Evolutionary conservation across 768 basidiomycete species (phyloP), one percentile per base, ranked within the genome.

Genomic region (Obba rivulosa): DNA sequence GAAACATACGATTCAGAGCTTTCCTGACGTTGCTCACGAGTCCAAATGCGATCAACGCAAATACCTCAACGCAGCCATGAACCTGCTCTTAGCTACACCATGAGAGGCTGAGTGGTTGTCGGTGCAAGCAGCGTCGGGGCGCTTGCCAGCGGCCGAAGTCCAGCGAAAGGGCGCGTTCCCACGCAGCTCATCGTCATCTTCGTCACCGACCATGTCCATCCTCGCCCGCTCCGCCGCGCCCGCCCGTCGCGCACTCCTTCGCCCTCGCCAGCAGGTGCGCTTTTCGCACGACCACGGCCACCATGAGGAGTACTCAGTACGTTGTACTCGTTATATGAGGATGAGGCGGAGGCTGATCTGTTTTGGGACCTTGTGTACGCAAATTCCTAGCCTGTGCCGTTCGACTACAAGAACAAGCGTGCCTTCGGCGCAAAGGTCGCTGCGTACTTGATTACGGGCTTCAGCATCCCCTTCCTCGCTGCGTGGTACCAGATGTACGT

Each of bases 381-480:
- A 14, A 14, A 22, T 22, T 8, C n/a, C n/a, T 41, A 69, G 65
- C 57, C 60, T 60, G 58, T 69, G 39, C 67, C 67, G 25, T 69
- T 69, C 62, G 48, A 57, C 43, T 65, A 64, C 61, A 38, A 53
- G 47, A 57, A 57, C 44, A 64, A 62, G 57, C 38, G 34, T 24
- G 23, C 52, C 11, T 69, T 64, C 48, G 81, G 63, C 4, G 41
- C 67, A 42, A 84, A 81, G 65, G 52, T 81, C 44, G 52, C 61
- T 21, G 45, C 62, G 5, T 80, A 70, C 65, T 71, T 89, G 47
- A 41, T 62, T 13, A 50, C 69, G 11, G 87, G 85, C 11, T 85
- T 87, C 64, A 64, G 75, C 48, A 77, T 88, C 52, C 87, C 87
- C 22, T 81, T 89, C 64, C 54, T 74, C 46, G 85, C 85, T 4